Evolutionary conservation across 306 rosid genomes (phyloP).

Genomic region (Abrus pulchellus): DNA sequence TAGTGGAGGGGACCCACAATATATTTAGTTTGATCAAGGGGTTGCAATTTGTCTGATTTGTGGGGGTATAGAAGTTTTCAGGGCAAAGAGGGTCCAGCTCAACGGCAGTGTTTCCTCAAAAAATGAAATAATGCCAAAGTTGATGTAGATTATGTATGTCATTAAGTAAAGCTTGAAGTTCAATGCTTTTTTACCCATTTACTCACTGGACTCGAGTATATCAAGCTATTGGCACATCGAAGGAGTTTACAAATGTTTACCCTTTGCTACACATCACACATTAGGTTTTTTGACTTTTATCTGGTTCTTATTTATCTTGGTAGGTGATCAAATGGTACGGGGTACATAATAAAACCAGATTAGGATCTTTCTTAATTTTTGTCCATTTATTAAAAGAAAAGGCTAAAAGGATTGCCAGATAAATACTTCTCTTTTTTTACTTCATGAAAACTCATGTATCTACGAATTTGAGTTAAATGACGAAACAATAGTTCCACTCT

Average conservation of each 20-base stretch:
- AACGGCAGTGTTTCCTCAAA: constrained; percentile 33
- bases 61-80: constrained; percentile 20
- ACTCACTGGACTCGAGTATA: no score
- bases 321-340: neutral
- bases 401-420: no score
- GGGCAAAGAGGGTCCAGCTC: constrained; percentile 49
- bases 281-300: neutral
- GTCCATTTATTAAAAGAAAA: constrained; percentile 8
- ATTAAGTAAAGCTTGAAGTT: constrained; percentile 34
- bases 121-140: constrained; percentile 41
- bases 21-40: constrained; percentile 30
- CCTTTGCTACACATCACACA: no score
- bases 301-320: no score
- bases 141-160: neutral
- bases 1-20: constrained; percentile 42
- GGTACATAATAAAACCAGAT: neutral
- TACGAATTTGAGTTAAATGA: no score
- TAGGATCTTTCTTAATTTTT: neutral
- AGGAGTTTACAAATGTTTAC: no score
- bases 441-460: no score
- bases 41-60: constrained; percentile 42
- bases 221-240: no score
- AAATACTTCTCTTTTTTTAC: no score
- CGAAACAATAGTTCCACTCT: no score
- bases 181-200: neutral